Evolutionary conservation across 192 early-diverging fungal genomes (phyloP).

Genomic region (Jimgerdemannia flammicorona): DNA sequence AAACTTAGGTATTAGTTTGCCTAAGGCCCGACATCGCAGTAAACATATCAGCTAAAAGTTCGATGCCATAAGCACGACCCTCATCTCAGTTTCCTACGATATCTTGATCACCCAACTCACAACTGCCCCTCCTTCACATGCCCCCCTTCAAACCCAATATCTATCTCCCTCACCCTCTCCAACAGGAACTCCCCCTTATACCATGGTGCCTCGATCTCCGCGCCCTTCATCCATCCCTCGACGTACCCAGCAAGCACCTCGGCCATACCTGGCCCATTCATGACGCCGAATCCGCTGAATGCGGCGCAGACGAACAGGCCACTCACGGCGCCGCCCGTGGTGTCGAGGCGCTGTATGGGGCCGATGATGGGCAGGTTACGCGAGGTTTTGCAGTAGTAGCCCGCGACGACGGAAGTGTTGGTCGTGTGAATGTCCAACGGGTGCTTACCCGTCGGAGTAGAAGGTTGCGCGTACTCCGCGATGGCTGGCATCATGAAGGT

Average conservation of each 20-base stretch:
- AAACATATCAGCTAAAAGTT: no score
- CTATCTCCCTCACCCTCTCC: background rate
- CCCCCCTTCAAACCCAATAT: background rate
- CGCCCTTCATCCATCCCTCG: background rate
- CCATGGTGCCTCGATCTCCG: background rate
- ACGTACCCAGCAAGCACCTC: background rate
- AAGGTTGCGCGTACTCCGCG: background rate
- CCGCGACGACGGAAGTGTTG: background rate
- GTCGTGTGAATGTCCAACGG: background rate
- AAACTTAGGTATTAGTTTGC: no score
- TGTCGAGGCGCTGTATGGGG: background rate
- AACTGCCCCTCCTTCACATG: background rate
- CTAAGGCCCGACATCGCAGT: no score
- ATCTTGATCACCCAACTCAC: background rate
- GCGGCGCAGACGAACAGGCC: conserved; percentile 4
- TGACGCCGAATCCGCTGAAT: conserved; percentile 1
- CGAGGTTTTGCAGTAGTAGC: conserved; percentile 4
- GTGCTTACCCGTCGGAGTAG: background rate
- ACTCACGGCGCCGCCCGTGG: background rate
- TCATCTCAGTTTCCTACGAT: no score
- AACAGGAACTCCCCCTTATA: background rate
- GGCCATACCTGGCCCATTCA: background rate
- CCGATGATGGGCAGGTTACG: conserved; percentile 2
- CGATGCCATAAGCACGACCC: no score
- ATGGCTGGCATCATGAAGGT: background rate